Base-by-base conservation (phyloP, 352 stramenopile genomes). In the Phytophthora macrochlamydospora region DNA sequence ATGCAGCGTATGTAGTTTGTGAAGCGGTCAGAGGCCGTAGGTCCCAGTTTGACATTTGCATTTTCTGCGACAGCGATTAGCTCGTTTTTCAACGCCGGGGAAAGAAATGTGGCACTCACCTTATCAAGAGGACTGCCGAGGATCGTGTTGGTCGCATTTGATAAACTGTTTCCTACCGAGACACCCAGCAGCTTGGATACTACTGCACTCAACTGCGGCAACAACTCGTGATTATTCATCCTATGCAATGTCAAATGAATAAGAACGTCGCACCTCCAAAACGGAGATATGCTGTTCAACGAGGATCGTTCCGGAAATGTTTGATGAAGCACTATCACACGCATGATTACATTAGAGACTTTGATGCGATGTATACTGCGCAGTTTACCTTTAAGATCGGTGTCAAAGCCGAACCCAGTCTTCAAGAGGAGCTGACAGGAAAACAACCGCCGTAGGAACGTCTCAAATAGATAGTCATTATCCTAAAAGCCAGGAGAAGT, bases 21-120 rank as follows among this genome's bases (percentile, higher is more conserved):
- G 35, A 51, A 18, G 54, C 31, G 2, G 81, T 84, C 18, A 93
- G 65, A 8, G 85, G 85, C 7, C 85, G 82, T 2, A 63, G 64
- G 42, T 91, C 78, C 79, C 82, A 91, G 44, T 91, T 88, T 1
- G 82, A 91, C 30, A 91, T 70, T 74, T 91, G 82, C 79, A 91
- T 91, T 57, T 70, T 71, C 82, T 87, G 30, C 18, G 53, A 24
- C 11, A 24, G 18, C 18, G 18, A 24, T 24, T 24, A 43, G 7
- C 1, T 51, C n/a, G 44, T 9, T 38, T 5, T n/a, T 40, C 7
- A 51, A 38, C 28, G 29, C 28, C 7, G 45, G 11, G 11, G 7
- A 55, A 18, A 51, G 18, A 31, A n/a, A 35, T 18, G 12, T 30
- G 4, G 7, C 7, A 37, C 44, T 12, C 51, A 91, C 83, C 65